Percentiles rank a stretch among this genome's conserved stretches.
phyloP scores from a whole-genome alignment of 192 early-diverging fungal species.

The Gaertneriomyces semiglobifer region DNA sequence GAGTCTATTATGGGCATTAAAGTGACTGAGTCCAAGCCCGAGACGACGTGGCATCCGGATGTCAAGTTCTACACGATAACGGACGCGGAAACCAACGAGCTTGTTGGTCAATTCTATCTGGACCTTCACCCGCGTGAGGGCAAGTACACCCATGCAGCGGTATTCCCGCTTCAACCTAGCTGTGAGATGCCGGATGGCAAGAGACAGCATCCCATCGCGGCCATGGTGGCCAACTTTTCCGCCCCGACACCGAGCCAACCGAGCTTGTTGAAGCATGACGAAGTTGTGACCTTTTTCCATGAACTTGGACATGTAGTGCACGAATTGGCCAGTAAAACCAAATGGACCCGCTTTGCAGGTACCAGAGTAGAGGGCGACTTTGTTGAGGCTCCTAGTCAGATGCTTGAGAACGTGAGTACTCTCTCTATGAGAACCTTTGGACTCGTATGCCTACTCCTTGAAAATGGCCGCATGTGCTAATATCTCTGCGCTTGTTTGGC shows the following conservation, averaged over 20 bases:
- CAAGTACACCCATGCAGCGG: slow-evolving; percentile 78
- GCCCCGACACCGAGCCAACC: slow-evolving; percentile 60
- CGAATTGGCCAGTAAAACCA: slow-evolving; percentile 71
- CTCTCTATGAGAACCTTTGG: neutral
- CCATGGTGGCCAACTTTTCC: slow-evolving; percentile 56
- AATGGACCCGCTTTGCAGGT: slow-evolving; percentile 71
- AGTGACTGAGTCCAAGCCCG: slow-evolving; percentile 61
- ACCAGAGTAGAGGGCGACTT: slow-evolving; percentile 77
- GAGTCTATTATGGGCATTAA: slow-evolving; percentile 65
- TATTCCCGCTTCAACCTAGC: slow-evolving; percentile 72
- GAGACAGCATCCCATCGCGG: slow-evolving; percentile 63
- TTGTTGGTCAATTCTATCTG: slow-evolving; percentile 71
- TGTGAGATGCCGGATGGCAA: slow-evolving; percentile 37
- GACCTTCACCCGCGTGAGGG: slow-evolving; percentile 71
- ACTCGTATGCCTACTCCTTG: neutral
- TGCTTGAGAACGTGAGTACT: slow-evolving; percentile 73
- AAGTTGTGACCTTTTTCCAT: slow-evolving; percentile 81
- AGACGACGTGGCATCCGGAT: slow-evolving; percentile 73
- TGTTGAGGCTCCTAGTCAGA: slow-evolving; percentile 85
- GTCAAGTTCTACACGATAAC: slow-evolving; percentile 67
- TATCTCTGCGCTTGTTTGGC: neutral
- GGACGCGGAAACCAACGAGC: slow-evolving; percentile 30
- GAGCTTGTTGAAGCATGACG: slow-evolving; percentile 73
- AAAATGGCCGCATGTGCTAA: neutral
- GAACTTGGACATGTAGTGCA: slow-evolving; percentile 73